phyloP scores from a whole-genome alignment of 768 basidiomycete species.

The Pseudohyphozyma bogoriensis region DNA sequence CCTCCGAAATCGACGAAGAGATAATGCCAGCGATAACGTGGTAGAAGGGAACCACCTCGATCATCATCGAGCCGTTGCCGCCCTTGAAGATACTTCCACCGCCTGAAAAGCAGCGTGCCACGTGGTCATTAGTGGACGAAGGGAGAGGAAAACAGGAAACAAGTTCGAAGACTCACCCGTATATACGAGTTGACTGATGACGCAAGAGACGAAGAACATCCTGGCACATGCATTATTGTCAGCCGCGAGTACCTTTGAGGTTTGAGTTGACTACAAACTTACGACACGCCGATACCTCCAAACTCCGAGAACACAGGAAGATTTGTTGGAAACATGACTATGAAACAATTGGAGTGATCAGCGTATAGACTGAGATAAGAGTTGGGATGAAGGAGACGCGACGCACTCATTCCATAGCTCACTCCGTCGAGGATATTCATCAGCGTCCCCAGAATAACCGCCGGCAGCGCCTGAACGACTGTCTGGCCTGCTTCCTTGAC shows the following conservation, averaged over 20 bases:
- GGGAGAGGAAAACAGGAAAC: too few relatives aligned
- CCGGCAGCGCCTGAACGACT: conserved; percentile 12
- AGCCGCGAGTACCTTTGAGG: too few relatives aligned
- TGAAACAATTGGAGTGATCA: not conserved
- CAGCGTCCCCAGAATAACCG: conserved; percentile 38
- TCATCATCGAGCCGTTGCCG: conserved; percentile 77
- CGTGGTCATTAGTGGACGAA: too few relatives aligned
- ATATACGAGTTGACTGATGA: conserved; percentile 74
- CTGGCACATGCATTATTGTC: too few relatives aligned
- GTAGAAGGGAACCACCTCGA: conserved; percentile 96
- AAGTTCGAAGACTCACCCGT: too few relatives aligned
- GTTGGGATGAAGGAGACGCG: conserved; percentile 10
- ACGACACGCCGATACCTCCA: conserved; percentile 83
- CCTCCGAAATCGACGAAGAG: conserved; percentile 58
- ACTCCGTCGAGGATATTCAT: conserved; percentile 90
- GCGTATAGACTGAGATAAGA: not conserved
- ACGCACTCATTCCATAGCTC: conserved; percentile 71
- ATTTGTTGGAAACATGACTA: conserved; percentile 70
- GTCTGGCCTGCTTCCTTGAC: conserved; percentile 4
- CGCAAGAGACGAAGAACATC: conserved; percentile 45
- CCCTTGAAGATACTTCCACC: conserved; percentile 84
- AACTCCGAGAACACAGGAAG: conserved; percentile 62
- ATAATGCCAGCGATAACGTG: conserved; percentile 80
- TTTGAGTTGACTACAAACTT: too few relatives aligned
- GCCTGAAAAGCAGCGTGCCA: too few relatives aligned